Evolutionary conservation across 768 basidiomycete genomes (phyloP), one percentile per base, ranked within the genome.

Genomic region (Auriscalpium orientale): DNA sequence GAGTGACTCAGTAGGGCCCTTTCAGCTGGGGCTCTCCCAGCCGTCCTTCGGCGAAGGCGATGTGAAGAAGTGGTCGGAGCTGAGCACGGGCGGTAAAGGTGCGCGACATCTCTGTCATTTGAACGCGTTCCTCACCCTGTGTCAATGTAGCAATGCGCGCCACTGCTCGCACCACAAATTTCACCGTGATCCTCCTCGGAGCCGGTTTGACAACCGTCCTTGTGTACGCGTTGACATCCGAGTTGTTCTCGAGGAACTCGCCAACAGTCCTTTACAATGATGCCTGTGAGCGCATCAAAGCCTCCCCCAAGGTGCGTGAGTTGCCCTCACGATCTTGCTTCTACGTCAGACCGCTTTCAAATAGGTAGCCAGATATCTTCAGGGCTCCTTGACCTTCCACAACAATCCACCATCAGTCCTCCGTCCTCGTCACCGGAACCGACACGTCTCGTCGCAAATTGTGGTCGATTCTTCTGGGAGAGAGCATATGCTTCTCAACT

Each of bases 221-320:
- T 37, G 71, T 83, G 22, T 93, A 91, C 65, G 87, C 87, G 20
- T 76, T 92, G 35, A 85, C 86, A 15, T 85, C 90, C 8, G 91
- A 93, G 65, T 74, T 92, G 8, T 90, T 91, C 68, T 90, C 91
- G n/a, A 83, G 80, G 67, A 93, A 93, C 67, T 91, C 89, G 28
- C 87, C 91, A 6, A 90, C 90, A 4, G 87, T 89, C 28, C 71
- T 93, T 35, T 90, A 91, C 64, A 80, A 79, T 44, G 76, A 79
- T 40, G 76, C 79, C 22, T 82, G 81, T 64, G 71, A 79, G 34
- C 72, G 71, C 52, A 78, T 82, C 54, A 74, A 76, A 56, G 66
- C 66, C 1, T 82, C 80, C 3, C 66, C 71, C 18, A 70, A 68
- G 65, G 79, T 82, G 58, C 44, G 75, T 66, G 12, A 37, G 37